Conservation (phyloP, 192 early-diverging fungal species). For the Podila epicladia region DNA sequence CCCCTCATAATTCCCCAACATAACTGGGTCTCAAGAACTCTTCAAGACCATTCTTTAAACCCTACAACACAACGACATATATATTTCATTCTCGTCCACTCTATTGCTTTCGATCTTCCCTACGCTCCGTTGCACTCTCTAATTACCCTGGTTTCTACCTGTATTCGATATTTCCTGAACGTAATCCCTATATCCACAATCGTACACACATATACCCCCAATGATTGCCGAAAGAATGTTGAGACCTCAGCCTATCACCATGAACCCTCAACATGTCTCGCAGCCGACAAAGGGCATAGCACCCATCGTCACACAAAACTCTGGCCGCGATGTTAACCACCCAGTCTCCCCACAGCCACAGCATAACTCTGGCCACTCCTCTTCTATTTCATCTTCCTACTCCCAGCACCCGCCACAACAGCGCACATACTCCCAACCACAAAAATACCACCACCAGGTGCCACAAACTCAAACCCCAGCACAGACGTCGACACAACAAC, state of each 20-base stretch:
- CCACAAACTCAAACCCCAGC: neutral
- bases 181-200: neutral
- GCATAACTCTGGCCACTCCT: slow-evolving; percentile 19
- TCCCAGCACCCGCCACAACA: slow-evolving; percentile 2
- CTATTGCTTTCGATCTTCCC: no score
- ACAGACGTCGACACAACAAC: neutral
- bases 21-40: neutral
- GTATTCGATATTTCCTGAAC: no score
- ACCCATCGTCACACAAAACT: neutral
- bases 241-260: slow-evolving; percentile 16
- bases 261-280: slow-evolving; percentile 26
- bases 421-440: neutral
- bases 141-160: no score
- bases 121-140: no score
- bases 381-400: slow-evolving; percentile 3
- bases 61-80: neutral
- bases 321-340: slow-evolving; percentile 21
- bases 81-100: no score
- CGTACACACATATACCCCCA: neutral
- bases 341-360: slow-evolving; percentile 40
- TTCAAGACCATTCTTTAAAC: neutral
- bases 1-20: neutral
- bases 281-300: neutral
- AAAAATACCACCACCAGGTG: slow-evolving; percentile 2
- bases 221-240: slow-evolving; percentile 38